Evolutionary conservation across 1,284 basidiomycete species (phyloP).

Genomic region (Puccinia hordei): DNA sequence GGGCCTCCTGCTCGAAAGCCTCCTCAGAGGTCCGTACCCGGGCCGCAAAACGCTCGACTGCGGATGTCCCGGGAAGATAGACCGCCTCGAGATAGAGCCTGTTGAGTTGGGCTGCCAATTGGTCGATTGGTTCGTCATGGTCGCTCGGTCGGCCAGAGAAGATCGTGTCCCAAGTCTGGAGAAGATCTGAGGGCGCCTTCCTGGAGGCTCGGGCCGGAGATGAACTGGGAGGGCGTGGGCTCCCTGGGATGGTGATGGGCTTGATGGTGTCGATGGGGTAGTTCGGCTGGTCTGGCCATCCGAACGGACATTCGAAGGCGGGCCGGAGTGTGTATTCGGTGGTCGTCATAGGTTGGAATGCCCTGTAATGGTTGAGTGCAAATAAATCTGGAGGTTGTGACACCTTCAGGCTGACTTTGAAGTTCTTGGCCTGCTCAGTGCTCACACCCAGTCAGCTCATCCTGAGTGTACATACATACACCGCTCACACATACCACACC

Average conservation of each 20-base stretch:
- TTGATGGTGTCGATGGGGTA: constrained; percentile 44
- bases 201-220: not conserved
- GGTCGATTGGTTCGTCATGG: not conserved
- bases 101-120: not conserved
- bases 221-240: not conserved
- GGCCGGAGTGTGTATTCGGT: constrained; percentile 33
- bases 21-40: not conserved
- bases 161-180: not conserved
- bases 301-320: constrained; percentile 42
- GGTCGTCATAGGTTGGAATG: not conserved
- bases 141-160: not conserved
- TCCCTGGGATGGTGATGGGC: not conserved
- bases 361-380: too few species aligned
- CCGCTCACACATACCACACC: too few species aligned
- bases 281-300: constrained; percentile 35
- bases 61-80: constrained; percentile 31
- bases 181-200: not conserved
- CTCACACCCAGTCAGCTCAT: too few species aligned
- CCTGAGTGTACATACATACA: too few species aligned
- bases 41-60: constrained; percentile 1
- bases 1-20: not conserved
- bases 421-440: too few species aligned
- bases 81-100: constrained; percentile 25
- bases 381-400: too few species aligned
- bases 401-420: too few species aligned